These are phyloP conservation scores for Calophaca sinica DNA, from an alignment of 306 rosid species.

Conservation along the genomic window DNA sequence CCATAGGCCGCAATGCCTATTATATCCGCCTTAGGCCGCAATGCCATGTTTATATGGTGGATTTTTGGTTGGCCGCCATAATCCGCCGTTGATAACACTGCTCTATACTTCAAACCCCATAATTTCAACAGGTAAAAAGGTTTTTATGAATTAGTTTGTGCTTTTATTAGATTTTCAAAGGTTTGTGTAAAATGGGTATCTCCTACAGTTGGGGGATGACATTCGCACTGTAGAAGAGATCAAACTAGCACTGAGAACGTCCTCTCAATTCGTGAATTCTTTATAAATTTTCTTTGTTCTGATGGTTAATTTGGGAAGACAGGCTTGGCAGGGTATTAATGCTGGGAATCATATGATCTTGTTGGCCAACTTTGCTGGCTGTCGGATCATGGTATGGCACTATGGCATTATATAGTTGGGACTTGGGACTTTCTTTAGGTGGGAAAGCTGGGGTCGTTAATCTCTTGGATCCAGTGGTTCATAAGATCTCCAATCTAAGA, in stretches of 20 bases:
- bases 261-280: neutral
- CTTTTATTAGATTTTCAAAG: neutral
- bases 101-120: no score
- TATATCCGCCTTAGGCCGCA: no score
- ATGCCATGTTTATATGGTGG: no score
- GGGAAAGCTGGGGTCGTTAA: neutral
- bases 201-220: slow-evolving; percentile 1
- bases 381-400: neutral
- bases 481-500: neutral
- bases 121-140: no score
- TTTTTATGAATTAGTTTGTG: no score
- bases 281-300: neutral
- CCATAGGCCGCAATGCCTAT: no score
- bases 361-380: neutral
- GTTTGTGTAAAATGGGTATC: neutral
- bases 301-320: neutral
- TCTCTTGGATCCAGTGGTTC: slow-evolving; percentile 3
- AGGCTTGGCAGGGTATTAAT: neutral
- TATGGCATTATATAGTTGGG: neutral
- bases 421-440: neutral
- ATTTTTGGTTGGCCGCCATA: no score
- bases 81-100: no score
- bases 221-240: neutral
- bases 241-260: neutral
- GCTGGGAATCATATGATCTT: neutral